A percentile compares a stretch with the other conserved stretches of the same genome.
Evolutionary conservation across 257 asterid genomes (phyloP).

Genomic region (Perilla frutescens): DNA sequence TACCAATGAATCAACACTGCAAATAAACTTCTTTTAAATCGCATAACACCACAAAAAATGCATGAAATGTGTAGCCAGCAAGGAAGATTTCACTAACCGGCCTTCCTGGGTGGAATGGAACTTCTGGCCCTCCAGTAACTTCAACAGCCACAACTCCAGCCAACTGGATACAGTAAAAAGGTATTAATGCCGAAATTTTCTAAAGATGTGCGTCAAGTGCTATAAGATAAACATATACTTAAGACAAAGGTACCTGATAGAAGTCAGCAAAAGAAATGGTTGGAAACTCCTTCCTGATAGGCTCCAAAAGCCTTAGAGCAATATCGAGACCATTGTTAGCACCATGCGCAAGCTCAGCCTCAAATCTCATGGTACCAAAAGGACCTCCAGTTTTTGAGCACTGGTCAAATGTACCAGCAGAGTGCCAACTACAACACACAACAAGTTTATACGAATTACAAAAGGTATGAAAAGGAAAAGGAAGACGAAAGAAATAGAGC

Average conservation of each 20-base stretch:
- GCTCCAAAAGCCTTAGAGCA: constrained; percentile 77
- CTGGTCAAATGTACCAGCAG: constrained; percentile 91
- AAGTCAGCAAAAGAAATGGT: constrained; percentile 75
- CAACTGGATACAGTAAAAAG: constrained; percentile 48
- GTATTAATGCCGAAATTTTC: background rate
- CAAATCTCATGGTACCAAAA: constrained; percentile 86
- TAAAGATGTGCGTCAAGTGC: background rate
- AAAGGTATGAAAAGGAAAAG: background rate
- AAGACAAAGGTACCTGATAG: constrained; percentile 62
- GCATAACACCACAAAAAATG: background rate
- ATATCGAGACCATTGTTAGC: constrained; percentile 88
- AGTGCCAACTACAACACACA: constrained; percentile 79
- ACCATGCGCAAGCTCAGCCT: constrained; percentile 65
- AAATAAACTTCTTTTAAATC: background rate
- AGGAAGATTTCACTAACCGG: constrained; percentile 49
- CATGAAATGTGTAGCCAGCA: background rate
- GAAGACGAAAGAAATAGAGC: background rate
- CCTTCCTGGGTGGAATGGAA: constrained; percentile 97
- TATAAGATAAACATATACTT: background rate
- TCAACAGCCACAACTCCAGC: constrained; percentile 99
- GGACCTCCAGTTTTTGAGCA: constrained; percentile 88
- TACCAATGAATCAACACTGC: background rate
- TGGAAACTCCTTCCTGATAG: constrained; percentile 85
- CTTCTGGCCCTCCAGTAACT: constrained; percentile 95
- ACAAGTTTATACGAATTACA: constrained; percentile 12